A percentile compares a stretch with the other conserved stretches of the same genome.
These are phyloP conservation scores for Phytophthora boehmeriae DNA, from an alignment of 352 stramenopile genomes.

Conservation along the genomic window DNA sequence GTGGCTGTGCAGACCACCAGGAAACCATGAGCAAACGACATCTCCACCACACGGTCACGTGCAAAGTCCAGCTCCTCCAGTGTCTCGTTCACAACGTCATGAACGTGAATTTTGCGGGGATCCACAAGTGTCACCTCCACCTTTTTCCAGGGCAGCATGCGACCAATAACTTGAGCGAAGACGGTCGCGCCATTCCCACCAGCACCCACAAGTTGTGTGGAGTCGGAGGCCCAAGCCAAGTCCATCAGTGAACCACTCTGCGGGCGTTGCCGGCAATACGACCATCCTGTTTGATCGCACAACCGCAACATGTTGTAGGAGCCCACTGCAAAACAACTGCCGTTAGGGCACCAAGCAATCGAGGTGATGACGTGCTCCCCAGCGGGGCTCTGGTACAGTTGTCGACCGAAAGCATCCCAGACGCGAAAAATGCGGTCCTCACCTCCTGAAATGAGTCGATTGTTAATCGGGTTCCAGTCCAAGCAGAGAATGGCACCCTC, in stretches of 20 bases:
- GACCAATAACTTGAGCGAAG: constrained; percentile 91
- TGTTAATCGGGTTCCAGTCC: constrained; percentile 95
- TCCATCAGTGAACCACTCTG: constrained; percentile 87
- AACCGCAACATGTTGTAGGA: constrained; percentile 93
- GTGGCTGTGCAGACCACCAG: constrained; percentile 92
- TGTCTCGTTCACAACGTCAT: constrained; percentile 90
- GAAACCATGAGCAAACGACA: constrained; percentile 91
- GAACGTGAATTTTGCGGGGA: constrained; percentile 88
- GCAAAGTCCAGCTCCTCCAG: constrained; percentile 93
- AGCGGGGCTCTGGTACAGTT: constrained; percentile 86
- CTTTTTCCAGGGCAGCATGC: constrained; percentile 88
- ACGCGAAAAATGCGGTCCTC: constrained; percentile 94
- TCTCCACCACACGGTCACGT: constrained; percentile 92
- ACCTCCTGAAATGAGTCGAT: constrained; percentile 90
- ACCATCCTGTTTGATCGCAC: constrained; percentile 94
- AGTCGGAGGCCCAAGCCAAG: constrained; percentile 90
- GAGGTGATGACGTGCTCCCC: constrained; percentile 92
- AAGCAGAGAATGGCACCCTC: constrained; percentile 90
- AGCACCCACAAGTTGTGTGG: constrained; percentile 90
- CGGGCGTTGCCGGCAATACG: constrained; percentile 83
- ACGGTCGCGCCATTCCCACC: constrained; percentile 88
- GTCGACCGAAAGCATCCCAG: constrained; percentile 92
- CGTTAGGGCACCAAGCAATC: constrained; percentile 92
- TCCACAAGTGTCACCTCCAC: constrained; percentile 86
- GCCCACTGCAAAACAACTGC: constrained; percentile 90